phyloP scores from a whole-genome alignment of 352 stramenopile genomes.

The Blastocystis sp. region DNA sequence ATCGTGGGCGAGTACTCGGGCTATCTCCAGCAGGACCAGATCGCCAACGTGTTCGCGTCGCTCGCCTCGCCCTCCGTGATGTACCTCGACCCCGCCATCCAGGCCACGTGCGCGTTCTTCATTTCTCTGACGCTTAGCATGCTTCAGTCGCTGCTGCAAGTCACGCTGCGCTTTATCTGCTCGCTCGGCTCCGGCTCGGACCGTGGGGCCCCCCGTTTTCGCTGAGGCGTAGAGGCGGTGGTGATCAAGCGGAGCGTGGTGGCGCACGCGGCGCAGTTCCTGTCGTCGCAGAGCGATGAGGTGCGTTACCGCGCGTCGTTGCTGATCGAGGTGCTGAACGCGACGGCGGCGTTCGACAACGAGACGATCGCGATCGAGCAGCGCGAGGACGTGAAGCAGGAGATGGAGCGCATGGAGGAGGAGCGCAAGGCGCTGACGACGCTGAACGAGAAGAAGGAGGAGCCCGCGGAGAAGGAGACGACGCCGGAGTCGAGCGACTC shows the following conservation, averaged over 20 bases:
- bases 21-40: slow-evolving; percentile 30
- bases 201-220: not conserved
- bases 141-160: slow-evolving; percentile 67
- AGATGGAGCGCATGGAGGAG: slow-evolving; percentile 70
- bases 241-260: slow-evolving; percentile 47
- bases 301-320: slow-evolving; percentile 81
- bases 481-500: slow-evolving; percentile 71
- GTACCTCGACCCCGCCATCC: not conserved
- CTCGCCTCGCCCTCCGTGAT: slow-evolving; percentile 38
- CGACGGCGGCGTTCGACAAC: slow-evolving; percentile 76
- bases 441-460: slow-evolving; percentile 70
- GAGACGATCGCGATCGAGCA: slow-evolving; percentile 72
- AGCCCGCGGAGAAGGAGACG: slow-evolving; percentile 75
- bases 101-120: slow-evolving; percentile 59
- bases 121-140: slow-evolving; percentile 43
- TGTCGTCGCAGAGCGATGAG: slow-evolving; percentile 69
- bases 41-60: slow-evolving; percentile 6
- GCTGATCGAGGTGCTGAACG: slow-evolving; percentile 79
- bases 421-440: slow-evolving; percentile 51
- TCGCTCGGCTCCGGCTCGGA: slow-evolving; percentile 24
- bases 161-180: slow-evolving; percentile 9
- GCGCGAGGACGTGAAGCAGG: slow-evolving; percentile 72
- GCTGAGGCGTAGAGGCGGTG: slow-evolving; percentile 12
- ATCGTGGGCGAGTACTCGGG: slow-evolving; percentile 91
- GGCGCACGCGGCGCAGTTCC: slow-evolving; percentile 11